These are phyloP conservation scores for Lachancea lanzarotensis DNA, from an alignment of 805 yeast genomes.

Conservation along the genomic window DNA sequence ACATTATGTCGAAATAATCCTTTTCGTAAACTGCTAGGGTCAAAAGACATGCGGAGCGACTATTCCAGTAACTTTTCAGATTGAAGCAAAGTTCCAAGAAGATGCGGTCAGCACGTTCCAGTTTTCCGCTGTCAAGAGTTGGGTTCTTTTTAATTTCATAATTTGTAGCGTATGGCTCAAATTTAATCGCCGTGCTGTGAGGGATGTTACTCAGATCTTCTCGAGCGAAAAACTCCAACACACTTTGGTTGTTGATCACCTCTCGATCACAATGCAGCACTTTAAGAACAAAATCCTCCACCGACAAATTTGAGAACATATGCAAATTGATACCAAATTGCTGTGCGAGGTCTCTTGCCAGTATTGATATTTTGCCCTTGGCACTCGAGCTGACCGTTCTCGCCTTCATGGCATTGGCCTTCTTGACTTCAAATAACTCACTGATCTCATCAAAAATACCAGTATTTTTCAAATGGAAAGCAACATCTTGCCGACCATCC, in stretches of 20 bases:
- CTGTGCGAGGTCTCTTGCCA: slow-evolving; percentile 67
- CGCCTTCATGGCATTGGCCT: slow-evolving; percentile 18
- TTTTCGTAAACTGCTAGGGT: slow-evolving; percentile 52
- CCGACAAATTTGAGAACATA: slow-evolving; percentile 47
- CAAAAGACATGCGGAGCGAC: slow-evolving; percentile 58
- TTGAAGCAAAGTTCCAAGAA: slow-evolving; percentile 63
- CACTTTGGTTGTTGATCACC: slow-evolving; percentile 46
- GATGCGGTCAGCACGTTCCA: slow-evolving; percentile 65
- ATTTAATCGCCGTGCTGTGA: slow-evolving; percentile 45
- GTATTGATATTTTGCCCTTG: slow-evolving; percentile 18
- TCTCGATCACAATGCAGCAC: slow-evolving; percentile 56
- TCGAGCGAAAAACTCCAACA: slow-evolving; percentile 62
- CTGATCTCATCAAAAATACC: slow-evolving; percentile 67
- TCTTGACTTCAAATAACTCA: slow-evolving; percentile 46
- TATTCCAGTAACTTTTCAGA: slow-evolving; percentile 63
- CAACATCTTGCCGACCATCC: slow-evolving; percentile 39
- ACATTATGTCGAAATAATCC: slow-evolving; percentile 56
- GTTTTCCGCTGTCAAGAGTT: slow-evolving; percentile 44
- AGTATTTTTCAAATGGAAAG: slow-evolving; percentile 43
- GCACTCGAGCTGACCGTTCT: slow-evolving; percentile 32
- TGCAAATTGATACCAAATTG: slow-evolving; percentile 77
- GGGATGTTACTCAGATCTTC: slow-evolving; percentile 60
- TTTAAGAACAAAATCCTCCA: slow-evolving; percentile 46
- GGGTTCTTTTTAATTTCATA: slow-evolving; percentile 32
- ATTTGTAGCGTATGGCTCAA: slow-evolving; percentile 59